Evolutionary conservation across 805 yeast species (phyloP), one percentile per base, ranked within the genome.

Genomic region (Saturnispora quitensis): DNA sequence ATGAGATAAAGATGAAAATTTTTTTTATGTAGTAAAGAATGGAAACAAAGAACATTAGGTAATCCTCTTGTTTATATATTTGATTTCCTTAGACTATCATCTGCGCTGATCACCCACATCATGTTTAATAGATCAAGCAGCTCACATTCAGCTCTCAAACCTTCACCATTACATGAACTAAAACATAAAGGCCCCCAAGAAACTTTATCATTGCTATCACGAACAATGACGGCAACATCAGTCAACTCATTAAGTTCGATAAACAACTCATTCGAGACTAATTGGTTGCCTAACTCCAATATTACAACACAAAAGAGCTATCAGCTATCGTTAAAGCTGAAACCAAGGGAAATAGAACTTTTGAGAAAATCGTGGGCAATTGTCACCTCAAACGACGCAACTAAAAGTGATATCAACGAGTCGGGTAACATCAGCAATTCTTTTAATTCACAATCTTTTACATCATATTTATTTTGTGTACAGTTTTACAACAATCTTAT

Each of bases 401-500:
- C 31, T 17, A 40, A 24, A 12, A 17, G 46, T 45, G 53, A 54
- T 31, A 18, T 46, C 10, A 28, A 40, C n/a, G 49, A 40, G 22
- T 36, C 27, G 5, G 48, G 20, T 15, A 27, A 34, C 31, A 27
- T 47, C n/a, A 47, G 40, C 20, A 33, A 33, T 12, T 45, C 48
- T 10, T 58, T 59, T 44, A 58, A 59, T 43, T 49, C 61, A 2
- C 54, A 62, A 12, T 73, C 73, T 48, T 79, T 68, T 58, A 74
- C 75, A 28, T 75, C 78, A 20, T 80, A 87, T 1, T 67, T 84
- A 31, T 87, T 87, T 63, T 85, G 91, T 61, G 74, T 82, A 50
- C 95, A 87, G 63, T 77, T 87, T 62, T 87, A 86, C 67, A 76
- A 81, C 49, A 87, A 86, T 61, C 67, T 87, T 48, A 68, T 86